Evolutionary conservation across 139 green algal genomes (phyloP).

Genomic region (Tetradesmus lagerheimii): DNA sequence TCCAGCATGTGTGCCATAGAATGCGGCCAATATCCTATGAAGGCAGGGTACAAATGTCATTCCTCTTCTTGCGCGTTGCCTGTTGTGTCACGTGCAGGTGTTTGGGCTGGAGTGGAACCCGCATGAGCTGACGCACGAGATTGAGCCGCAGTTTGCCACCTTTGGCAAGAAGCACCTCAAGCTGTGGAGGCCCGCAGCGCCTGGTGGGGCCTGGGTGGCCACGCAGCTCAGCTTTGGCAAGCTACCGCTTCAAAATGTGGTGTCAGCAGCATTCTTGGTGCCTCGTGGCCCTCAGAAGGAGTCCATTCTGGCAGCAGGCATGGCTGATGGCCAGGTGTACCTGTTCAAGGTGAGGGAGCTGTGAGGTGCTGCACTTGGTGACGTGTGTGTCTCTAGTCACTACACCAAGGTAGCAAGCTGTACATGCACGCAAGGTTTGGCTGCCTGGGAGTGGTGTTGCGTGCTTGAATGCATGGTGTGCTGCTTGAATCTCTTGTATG

Average conservation of each 20-base stretch:
- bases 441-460: too few species aligned
- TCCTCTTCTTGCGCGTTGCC: too few species aligned
- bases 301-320: slow-evolving; percentile 67
- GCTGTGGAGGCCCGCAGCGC: slow-evolving; percentile 51
- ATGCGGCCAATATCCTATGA: too few species aligned
- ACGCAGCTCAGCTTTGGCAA: slow-evolving; percentile 65
- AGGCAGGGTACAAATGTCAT: too few species aligned
- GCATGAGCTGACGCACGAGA: slow-evolving; percentile 50
- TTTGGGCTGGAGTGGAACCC: slow-evolving; percentile 81
- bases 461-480: too few species aligned
- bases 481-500: too few species aligned
- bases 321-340: slow-evolving; percentile 70
- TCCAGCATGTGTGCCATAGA: too few species aligned
- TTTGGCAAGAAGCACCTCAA: slow-evolving; percentile 78
- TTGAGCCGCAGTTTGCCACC: slow-evolving; percentile 61
- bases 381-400: not conserved
- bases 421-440: too few species aligned
- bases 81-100: slow-evolving; percentile 54
- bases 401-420: too few species aligned
- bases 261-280: slow-evolving; percentile 67
- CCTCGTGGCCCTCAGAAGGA: slow-evolving; percentile 49
- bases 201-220: slow-evolving; percentile 47
- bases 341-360: slow-evolving; percentile 66
- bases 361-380: not conserved
- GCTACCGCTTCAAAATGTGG: slow-evolving; percentile 56